Evolutionary conservation across 2,329 filamentous ascomycete species (phyloP).

Genomic region (Pseudohalonectria lignicola): DNA sequence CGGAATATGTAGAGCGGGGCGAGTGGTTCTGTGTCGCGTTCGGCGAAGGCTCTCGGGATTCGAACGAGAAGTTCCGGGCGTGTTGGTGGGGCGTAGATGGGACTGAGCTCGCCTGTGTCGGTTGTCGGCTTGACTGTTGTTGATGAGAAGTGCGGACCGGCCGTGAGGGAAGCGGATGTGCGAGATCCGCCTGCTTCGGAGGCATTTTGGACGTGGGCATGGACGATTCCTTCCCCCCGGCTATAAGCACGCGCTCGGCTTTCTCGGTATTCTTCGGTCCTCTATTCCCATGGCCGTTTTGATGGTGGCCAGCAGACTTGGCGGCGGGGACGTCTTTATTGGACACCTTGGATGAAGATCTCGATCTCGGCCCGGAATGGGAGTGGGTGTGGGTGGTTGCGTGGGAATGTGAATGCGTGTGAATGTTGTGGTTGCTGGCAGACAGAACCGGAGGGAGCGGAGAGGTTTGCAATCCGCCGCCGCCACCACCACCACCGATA

Average conservation of each 20-base stretch:
- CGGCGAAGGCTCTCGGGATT: conserved; percentile 71
- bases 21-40: conserved; percentile 68
- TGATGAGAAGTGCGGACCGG: conserved; percentile 3
- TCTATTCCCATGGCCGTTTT: no score
- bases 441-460: conserved; percentile 45
- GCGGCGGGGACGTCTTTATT: conserved; percentile 33
- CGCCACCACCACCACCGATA: no score
- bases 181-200: conserved; percentile 26
- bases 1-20: conserved; percentile 81
- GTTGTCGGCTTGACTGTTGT: conserved; percentile 3
- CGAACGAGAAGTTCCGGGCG: conserved; percentile 69
- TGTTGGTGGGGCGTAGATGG: conserved; percentile 90
- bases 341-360: conserved; percentile 28
- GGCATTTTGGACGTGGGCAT: conserved; percentile 31
- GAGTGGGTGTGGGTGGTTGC: conserved; percentile 50
- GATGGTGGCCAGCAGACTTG: no score
- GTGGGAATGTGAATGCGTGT: conserved; percentile 44
- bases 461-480: conserved; percentile 44
- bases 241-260: no score
- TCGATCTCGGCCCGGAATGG: conserved; percentile 25
- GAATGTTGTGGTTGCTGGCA: conserved; percentile 35
- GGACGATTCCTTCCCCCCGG: no score
- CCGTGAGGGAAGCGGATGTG: conserved; percentile 9
- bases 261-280: no score
- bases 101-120: conserved; percentile 68